Conservation (phyloP, 2,329 filamentous ascomycete genomes). For the Juglanconis oblonga region DNA sequence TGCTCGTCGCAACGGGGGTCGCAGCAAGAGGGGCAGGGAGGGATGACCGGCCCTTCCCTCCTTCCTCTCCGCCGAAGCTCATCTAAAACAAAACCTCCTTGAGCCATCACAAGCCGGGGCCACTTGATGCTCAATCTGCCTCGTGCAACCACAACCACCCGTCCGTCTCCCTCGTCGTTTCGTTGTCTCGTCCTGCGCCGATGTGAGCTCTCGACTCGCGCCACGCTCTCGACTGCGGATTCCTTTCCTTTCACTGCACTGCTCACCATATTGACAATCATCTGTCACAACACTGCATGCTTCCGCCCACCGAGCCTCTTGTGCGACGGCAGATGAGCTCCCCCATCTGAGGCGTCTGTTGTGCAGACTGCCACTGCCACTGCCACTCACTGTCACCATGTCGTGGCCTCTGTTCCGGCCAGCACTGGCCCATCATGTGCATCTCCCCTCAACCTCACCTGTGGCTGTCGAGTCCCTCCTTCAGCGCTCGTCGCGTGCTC, state of each 20-base stretch:
- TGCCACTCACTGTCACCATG: conserved; percentile 7
- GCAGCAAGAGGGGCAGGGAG: not conserved
- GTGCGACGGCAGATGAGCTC: conserved; percentile 10
- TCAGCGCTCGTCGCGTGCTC: conserved; percentile 16
- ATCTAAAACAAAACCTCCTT: not conserved
- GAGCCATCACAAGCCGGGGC: not conserved
- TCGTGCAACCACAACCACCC: not conserved
- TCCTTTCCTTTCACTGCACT: not conserved
- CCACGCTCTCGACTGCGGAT: not conserved
- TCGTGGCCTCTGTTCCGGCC: conserved; percentile 23
- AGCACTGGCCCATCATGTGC: conserved; percentile 19
- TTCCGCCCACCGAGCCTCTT: not conserved
- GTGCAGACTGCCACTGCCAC: conserved; percentile 5
- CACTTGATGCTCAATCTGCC: not conserved
- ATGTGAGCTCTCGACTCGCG: not conserved
- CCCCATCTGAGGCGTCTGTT: conserved; percentile 5
- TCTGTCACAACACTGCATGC: not conserved
- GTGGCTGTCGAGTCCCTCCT: conserved; percentile 18
- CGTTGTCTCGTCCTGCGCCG: not conserved
- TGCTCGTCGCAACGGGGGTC: conserved; percentile 1
- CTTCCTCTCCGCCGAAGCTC: conserved; percentile 10
- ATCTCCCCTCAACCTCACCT: conserved; percentile 4
- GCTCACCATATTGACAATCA: not conserved
- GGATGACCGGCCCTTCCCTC: conserved; percentile 15
- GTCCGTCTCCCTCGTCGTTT: not conserved